Evolutionary conservation across 164 flowering plant genomes (phyloP).

Genomic region (Vitis riparia): DNA sequence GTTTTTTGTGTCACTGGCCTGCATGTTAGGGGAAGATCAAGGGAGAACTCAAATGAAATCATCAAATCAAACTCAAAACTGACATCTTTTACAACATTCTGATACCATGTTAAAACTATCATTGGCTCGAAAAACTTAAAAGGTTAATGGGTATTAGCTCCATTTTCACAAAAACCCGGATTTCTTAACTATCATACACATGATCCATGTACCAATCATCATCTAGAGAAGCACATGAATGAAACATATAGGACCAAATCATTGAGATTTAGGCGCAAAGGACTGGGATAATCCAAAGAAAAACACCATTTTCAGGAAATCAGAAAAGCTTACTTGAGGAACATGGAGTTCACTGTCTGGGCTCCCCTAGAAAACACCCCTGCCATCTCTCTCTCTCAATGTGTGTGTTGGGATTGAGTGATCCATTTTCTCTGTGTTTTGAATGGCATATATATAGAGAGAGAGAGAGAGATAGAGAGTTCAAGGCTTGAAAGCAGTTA

Average conservation of each 20-base stretch:
- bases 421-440: too few relatives aligned
- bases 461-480: too few relatives aligned
- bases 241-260: neutral
- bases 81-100: too few relatives aligned
- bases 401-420: neutral
- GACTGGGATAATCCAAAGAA: neutral
- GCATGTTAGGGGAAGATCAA: neutral
- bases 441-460: too few relatives aligned
- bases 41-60: neutral
- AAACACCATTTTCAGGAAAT: neutral
- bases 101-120: too few relatives aligned
- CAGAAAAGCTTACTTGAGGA: conserved; percentile 22
- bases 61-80: neutral
- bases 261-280: neutral
- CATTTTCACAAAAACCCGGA: too few relatives aligned
- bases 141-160: too few relatives aligned
- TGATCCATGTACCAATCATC: too few relatives aligned
- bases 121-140: too few relatives aligned
- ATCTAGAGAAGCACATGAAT: too few relatives aligned
- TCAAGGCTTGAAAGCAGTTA: too few relatives aligned
- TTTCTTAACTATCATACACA: too few relatives aligned
- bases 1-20: conserved; percentile 36
- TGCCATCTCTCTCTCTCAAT: conserved; percentile 4
- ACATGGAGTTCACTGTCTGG: conserved; percentile 26
- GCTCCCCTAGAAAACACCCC: conserved; percentile 21